Base-by-base conservation (phyloP, 139 green algal species). In the Chlamydomonas urium region DNA sequence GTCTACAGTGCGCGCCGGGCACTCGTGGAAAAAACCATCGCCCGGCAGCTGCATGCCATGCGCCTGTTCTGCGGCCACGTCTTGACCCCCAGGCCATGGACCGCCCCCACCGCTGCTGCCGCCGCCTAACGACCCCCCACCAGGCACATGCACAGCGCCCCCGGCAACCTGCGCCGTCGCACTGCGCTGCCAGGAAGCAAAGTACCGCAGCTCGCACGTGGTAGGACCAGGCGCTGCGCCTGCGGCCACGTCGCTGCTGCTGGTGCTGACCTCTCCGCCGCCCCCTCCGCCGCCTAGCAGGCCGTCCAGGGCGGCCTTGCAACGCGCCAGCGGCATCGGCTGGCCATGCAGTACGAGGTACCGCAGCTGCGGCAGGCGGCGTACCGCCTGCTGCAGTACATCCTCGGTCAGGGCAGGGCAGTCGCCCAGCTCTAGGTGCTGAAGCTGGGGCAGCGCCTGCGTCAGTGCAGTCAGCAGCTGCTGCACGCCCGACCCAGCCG, bases 291-390 rank as follows among this genome's bases (percentile, higher is more conserved):
- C n/a, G n/a, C n/a, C n/a, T n/a, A n/a, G n/a, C n/a, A n/a, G n/a
- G n/a, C n/a, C n/a, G 14, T 33, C 10, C 24, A 31, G 24, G 26
- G 10, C 24, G n/a, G 53, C 53, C 6, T 33, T 26, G n/a, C 6
- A 26, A 31, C 26, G 53, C 42, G 10, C 42, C 53, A 63, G 53
- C 5, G 60, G 21, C 29, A 23, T 47, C 26, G 10, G 32, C 60
- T 67, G 60, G 10, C 60, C 60, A 42, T 67, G 60, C 60, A 67
- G 19, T 6, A 67, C 60, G 21, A 67, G 29, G 60, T 67, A 45
- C 8, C 60, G 32, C 32, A 67, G 60, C 8, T 6, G 26, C 26
- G 60, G 60, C 8, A 67, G 60, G n/a, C 32, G 19, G 14, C 4
- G 5, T 6, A 67, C 6, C 5, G 32, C 60, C 31, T 42, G 19